Evolutionary conservation across 352 stramenopile genomes (phyloP), one percentile per base, ranked within the genome.

Genomic region (Globisporangium okanoganense): DNA sequence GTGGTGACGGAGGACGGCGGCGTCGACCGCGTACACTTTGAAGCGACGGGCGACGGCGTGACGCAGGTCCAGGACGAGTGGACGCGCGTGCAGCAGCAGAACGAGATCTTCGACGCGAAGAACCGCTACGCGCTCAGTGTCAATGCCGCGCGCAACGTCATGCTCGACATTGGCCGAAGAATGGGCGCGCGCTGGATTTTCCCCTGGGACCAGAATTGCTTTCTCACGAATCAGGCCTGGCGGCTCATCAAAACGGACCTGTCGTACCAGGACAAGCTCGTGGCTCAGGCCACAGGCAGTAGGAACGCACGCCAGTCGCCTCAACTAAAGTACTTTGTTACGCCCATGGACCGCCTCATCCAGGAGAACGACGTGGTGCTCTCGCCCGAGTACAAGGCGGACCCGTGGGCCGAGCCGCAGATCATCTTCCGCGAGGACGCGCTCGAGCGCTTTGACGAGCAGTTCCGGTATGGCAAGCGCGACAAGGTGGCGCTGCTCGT

Each of bases 201-300:
- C 10, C 74, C 76, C 0, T 86, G 76, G 75, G 77, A 84, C 56
- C 75, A 86, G 58, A 78, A 73, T 36, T 81, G 75, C 43, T 86
- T 81, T 45, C 44, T 86, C 4, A 78, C 72, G 5, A 56, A 52
- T 0, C 62, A 72, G 18, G 75, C 77, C 14, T 86, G 77, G 77
- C 45, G 44, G 1, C 71, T 71, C 41, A 81, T 86, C 50, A 72
- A 71, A n/a, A 50, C 56, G 14, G 59, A 67, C 22, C 43, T 70
- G n/a, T 29, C 35, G 31, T 40, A 66, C 36, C 40, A 62, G 16
- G 47, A 68, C 9, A n/a, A 20, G 13, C 36, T 64, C 48, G 45
- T 41, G 5, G 43, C 24, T 7, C 40, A 67, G 18, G 41, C 27
- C 10, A 38, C 47, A 13, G 47, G 25, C 24, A 24, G 13, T 6